Base-by-base conservation (phyloP, 441 rosid genomes). In the Gossypium schwendimanii region DNA sequence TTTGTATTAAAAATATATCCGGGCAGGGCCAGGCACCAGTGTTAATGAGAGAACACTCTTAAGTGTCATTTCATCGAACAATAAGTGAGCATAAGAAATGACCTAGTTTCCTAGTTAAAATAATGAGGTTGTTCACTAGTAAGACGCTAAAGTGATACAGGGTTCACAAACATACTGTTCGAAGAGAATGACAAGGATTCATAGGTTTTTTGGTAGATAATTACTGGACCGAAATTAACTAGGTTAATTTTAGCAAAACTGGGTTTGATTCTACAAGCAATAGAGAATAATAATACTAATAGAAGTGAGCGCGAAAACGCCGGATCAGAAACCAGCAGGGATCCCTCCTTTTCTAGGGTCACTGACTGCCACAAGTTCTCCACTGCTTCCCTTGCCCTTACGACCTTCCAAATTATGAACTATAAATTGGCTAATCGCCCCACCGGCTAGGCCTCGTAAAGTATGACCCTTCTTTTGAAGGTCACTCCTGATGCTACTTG, bases 281-380 rank as follows among this genome's bases (percentile, higher is more conserved):
- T 9, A 9, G 28, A 8, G 26, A 20, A 54, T 39, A 8, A 9
- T 6, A 39, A 6, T 8, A 39, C 11, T 28, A 4, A 4, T 28
- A 28, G 6, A 28, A 28, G 33, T 4, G 33, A 28, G 33, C 33
- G n/a, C 54, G 0, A 28, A n/a, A 28, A 33, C 17, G 45, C 1
- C 12, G 0, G 5, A 62, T 81, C 47, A 84, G 65, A 64, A 83
- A 62, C 87, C 92, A 44, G 89, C 78, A n/a, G 92, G 87, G 65
- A 72, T 70, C 11, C 88, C 90, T 76, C 90, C 88, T 77, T 85
- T 86, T 70, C 90, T 81, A 20, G 90, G 88, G 70, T 88, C 90
- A 80, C 87, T 84, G 0, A 85, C 84, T 8, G 82, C 90, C 41
- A 81, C 80, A 41, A 88, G 86, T 31, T 61, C 7, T 33, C 65